Base-by-base conservation (phyloP, 2,329 filamentous ascomycete genomes). In the Beauveria bassiana region DNA sequence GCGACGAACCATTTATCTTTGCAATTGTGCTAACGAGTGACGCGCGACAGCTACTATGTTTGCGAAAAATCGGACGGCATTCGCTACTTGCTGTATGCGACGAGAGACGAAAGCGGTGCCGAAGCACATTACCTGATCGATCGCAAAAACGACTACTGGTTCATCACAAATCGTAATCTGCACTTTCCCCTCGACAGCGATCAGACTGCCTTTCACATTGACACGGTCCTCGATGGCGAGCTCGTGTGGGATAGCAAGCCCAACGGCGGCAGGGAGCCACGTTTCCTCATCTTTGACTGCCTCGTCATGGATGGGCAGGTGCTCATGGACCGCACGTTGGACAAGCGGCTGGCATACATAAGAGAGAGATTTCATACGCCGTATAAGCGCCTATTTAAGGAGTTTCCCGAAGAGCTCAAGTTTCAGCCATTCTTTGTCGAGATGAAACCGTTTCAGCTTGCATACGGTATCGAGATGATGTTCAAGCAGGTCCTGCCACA, bases 41-140 rank as follows among this genome's bases (percentile, higher is more conserved):
- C 28, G 5, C 40, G 24, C 47, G 47, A 57, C 64, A 89, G 86
- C 75, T 99, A 98, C 78, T 99, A 93, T 72, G 89, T 99, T 66
- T 97, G 93, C 79, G 95, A 99, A 76, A 99, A 99, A 78, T 96
- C 93, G 1, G 95, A 99, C 72, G 95, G 95, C 60, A 91, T 98
- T 65, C 87, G 95, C 65, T 97, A 96, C 73, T 84, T 99, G n/a
- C 84, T 99, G 66, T 98, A 96, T 79, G 86, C 95, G 66, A 91
- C 90, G 56, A 74, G 79, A 8, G 87, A 88, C 70, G 81, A 86
- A 47, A 72, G 78, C 6, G 78, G 78, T 59, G 66, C 71, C 54
- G 91, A 96, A 72, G 83, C 87, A 26, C 90, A 95, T 71, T 97
- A 96, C 77, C 82, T 99, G 61, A 96, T 99, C 76, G 93, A 99